A percentile compares a stretch with the other conserved stretches of the same genome.
These are phyloP conservation scores for Basipetospora chlamydospora DNA, from an alignment of 2,329 filamentous ascomycete species.

Conservation along the genomic window DNA sequence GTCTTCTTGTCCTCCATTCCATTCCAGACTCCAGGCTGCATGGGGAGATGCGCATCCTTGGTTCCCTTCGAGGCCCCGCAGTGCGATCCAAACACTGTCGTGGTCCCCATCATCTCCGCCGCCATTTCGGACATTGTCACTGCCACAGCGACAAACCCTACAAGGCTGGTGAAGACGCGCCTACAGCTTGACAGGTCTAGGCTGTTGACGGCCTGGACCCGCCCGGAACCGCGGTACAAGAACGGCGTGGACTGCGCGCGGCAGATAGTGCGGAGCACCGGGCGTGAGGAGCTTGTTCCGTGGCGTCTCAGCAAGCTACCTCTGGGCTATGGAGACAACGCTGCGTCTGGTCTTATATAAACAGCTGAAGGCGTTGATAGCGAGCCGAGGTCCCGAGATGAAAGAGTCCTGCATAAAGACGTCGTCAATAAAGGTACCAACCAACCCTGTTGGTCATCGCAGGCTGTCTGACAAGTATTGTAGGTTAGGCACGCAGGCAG, in stretches of 20 bases:
- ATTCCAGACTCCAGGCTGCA: no score
- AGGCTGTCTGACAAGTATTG: no score
- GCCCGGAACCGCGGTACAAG: conserved; percentile 53
- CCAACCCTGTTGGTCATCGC: no score
- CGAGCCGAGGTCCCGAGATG: conserved; percentile 44
- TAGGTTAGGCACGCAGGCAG: no score
- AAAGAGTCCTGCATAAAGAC: no score
- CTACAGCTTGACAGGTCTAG: conserved; percentile 82
- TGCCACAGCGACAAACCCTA: conserved; percentile 83
- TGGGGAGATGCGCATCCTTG: no score
- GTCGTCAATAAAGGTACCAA: no score
- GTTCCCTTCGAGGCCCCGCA: conserved; percentile 65
- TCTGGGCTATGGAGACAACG: conserved; percentile 80
- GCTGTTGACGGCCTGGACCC: conserved; percentile 42
- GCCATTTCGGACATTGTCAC: conserved; percentile 70
- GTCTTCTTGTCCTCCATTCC: no score
- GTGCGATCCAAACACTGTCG: conserved; percentile 50
- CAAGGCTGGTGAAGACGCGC: conserved; percentile 91
- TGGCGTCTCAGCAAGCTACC: conserved; percentile 78
- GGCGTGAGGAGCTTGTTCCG: conserved; percentile 73
- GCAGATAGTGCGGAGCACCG: conserved; percentile 67
- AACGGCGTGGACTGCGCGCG: conserved; percentile 79
- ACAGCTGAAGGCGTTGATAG: conserved; percentile 67
- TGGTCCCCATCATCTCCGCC: conserved; percentile 66
- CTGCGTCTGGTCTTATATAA: conserved; percentile 92